Percentiles rank a stretch among this genome's conserved stretches.
phyloP scores from a whole-genome alignment of 192 early-diverging fungal genomes.

The Kickxella alabastrina region DNA sequence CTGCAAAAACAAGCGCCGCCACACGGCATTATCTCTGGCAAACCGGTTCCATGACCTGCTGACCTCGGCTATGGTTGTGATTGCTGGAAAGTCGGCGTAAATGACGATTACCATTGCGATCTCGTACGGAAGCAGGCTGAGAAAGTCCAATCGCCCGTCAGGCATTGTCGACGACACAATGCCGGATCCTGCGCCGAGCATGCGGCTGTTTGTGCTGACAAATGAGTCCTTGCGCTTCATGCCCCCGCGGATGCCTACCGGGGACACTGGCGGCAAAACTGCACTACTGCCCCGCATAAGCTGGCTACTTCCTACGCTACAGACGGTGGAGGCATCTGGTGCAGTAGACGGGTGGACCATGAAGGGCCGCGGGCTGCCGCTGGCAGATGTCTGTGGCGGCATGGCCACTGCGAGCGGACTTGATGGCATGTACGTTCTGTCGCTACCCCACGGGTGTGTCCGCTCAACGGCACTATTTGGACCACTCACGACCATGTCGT shows the following conservation, averaged over 20 bases:
- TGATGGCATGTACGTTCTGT: constrained; percentile 25
- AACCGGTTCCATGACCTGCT: constrained; percentile 66
- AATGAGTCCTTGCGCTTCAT: constrained; percentile 50
- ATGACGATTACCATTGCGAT: constrained; percentile 65
- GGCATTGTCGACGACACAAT: background rate
- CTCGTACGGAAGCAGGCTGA: constrained; percentile 67
- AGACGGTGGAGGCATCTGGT: background rate
- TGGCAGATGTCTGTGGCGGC: constrained; percentile 10
- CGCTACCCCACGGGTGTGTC: constrained; percentile 15
- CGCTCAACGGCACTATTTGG: constrained; percentile 7
- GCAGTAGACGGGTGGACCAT: constrained; percentile 3
- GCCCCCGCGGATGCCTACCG: constrained; percentile 1
- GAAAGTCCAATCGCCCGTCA: constrained; percentile 53
- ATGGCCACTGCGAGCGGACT: constrained; percentile 24
- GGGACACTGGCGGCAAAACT: background rate
- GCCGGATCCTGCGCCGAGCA: background rate
- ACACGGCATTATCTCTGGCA: constrained; percentile 66
- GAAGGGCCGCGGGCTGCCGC: constrained; percentile 20
- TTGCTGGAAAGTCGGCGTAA: constrained; percentile 58
- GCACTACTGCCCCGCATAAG: constrained; percentile 4
- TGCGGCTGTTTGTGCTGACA: constrained; percentile 23
- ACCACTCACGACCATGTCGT: background rate
- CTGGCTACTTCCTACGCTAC: constrained; percentile 3
- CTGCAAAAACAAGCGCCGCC: constrained; percentile 61
- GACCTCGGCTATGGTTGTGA: constrained; percentile 60